Evolutionary conservation across 345 rosid species (phyloP), one percentile per base, ranked within the genome.

Genomic region (Murraya paniculata): DNA sequence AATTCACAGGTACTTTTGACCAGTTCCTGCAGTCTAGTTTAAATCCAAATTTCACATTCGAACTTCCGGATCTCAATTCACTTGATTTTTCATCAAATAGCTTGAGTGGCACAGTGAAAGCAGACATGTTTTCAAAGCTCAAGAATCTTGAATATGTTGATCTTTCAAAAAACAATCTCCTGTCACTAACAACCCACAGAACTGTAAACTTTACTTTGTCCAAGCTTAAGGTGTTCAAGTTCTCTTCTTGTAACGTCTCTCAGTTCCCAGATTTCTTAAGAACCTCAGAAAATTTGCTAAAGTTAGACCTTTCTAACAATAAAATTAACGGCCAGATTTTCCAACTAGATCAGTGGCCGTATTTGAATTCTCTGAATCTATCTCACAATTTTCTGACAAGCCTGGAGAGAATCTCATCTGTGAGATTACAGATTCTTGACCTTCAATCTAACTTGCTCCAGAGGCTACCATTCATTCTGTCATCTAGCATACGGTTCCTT

Each of bases 181-280:
- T 50, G 56, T 3, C 56, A 50, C 21, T 50, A 50, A 16, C 16
- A 14, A 39, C 57, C 30, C 27, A 48, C 56, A 45, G n/a, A n/a
- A 50, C 2, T 39, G 7, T 21, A 11, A 35, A 38, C 27, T 27
- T 21, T 31, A 45, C 60, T 22, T 70, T 72, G 58, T 82, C 86
- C 0, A n/a, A 61, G 3, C 66, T 84, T 25, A 25, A 13, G 13
- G 3, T 3, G 3, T 16, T 84, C 14, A 11, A 39, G 9, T 76
- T 72, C 25, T 69, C 82, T 57, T 76, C 75, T 35, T 84, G 84
- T 60, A 81, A 75, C 3, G 61, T 84, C 18, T 78, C 61, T 39
- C 67, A 39, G 19, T 70, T 84, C 11, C 86, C 86, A 4, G 22
- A 21, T 10, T 76, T 75, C 50, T 36, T 76, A 38, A 67, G 59